Conservation (phyloP, 1,139 yeast genomes). For the Geotrichum fermentans region DNA sequence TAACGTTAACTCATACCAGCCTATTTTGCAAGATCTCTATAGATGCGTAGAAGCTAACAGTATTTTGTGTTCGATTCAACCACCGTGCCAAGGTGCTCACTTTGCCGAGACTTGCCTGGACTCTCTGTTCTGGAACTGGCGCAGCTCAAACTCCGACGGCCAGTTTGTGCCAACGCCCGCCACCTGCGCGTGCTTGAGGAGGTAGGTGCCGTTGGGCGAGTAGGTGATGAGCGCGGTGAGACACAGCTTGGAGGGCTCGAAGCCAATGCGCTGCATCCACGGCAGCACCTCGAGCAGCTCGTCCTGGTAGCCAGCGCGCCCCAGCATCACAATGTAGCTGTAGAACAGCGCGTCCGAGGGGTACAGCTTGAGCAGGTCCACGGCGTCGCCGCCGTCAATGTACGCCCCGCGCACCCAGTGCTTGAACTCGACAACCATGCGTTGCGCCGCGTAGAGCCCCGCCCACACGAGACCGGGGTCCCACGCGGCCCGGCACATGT, state of each 20-base stretch:
- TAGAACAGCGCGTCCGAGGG: constrained; percentile 51
- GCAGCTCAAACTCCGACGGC: constrained; percentile 33
- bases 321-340: constrained; percentile 49
- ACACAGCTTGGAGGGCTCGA: constrained; percentile 41
- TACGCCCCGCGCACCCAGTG: constrained; percentile 35
- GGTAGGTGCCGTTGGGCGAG: constrained; percentile 33
- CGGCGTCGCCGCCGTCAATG: constrained; percentile 31
- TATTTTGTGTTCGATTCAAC: too few species aligned
- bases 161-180: constrained; percentile 26
- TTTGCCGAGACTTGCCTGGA: not conserved
- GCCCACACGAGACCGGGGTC: constrained; percentile 42
- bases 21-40: too few species aligned
- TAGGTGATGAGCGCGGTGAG: constrained; percentile 33
- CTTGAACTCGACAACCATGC: constrained; percentile 57
- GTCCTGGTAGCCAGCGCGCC: constrained; percentile 45
- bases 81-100: too few species aligned
- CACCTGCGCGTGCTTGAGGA: constrained; percentile 30
- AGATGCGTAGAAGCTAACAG: too few species aligned
- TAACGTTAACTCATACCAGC: too few species aligned
- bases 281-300: constrained; percentile 51
- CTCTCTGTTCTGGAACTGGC: constrained; percentile 19
- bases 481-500: constrained; percentile 31
- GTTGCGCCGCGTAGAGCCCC: constrained; percentile 52
- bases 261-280: constrained; percentile 56
- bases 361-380: constrained; percentile 36